Base-by-base conservation (phyloP, 2,329 filamentous ascomycete species). In the Colletotrichum somersetense region DNA sequence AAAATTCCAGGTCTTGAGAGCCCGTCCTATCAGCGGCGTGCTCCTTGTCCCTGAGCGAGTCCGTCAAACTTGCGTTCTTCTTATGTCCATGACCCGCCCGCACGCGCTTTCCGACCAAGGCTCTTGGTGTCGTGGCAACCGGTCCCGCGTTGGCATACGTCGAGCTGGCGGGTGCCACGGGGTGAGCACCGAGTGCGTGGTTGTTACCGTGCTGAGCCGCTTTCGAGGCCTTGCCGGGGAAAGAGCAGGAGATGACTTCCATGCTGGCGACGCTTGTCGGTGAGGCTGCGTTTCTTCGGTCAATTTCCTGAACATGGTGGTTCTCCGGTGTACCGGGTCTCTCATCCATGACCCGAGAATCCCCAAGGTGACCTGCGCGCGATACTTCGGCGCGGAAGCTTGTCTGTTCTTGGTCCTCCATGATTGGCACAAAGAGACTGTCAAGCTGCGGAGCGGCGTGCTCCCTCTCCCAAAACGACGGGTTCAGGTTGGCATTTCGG, bases 21-120 rank as follows among this genome's bases (percentile, higher is more conserved):
- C 85, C 78, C 20, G 66, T 55, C 71, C 85, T 87, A 57, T 89
- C 87, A 7, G 81, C 80, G 30, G 80, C 89, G 82, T 83, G 91
- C 81, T 96, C 93, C 48, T 66, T 74, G 35, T 74, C 73, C 75
- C 94, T 87, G 63, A 96, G 81, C 1, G 95, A 96, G 81, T 98
- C 94, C 0, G 93, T 93, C 76, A 96, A 92, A 79, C 95, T 98
- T 62, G 92, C 94, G 78, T 93, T 97, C 30, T 95, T 91, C 80
- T 94, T 95, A 81, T 97, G 95, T 3, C 84, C 80, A 74, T 88
- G 87, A 16, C 83, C 82, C 26, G 89, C 87, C 20, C 89, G 87
- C 10, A 89, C 85, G 20, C 88, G 86, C 78, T 91, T 91, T 67
- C 88, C 89, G 14, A 86, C 84, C 2, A 91, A 80, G 1, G 88